These are phyloP conservation scores for Coemansia sp. DNA, from an alignment of 192 early-diverging fungal species.

Conservation along the genomic window DNA sequence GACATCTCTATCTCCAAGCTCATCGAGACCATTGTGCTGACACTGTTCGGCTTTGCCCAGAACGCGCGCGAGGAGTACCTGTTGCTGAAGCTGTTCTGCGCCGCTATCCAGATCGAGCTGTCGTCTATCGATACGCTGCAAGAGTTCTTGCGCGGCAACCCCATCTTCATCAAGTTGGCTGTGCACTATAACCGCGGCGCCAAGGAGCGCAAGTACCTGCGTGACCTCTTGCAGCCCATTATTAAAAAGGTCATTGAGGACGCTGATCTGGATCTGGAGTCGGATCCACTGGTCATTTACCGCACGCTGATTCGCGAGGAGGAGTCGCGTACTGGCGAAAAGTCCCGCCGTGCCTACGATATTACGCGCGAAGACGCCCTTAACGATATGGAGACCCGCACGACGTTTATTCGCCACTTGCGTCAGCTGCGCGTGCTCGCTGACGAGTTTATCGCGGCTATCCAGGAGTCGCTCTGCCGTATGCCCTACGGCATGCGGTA, in stretches of 20 bases:
- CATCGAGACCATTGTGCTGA: conserved; percentile 86
- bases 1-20: conserved; percentile 63
- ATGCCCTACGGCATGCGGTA: conserved; percentile 97
- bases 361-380: conserved; percentile 79
- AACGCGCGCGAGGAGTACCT: conserved; percentile 96
- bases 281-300: conserved; percentile 89
- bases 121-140: conserved; percentile 76
- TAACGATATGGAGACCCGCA: conserved; percentile 75
- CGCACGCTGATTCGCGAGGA: conserved; percentile 84
- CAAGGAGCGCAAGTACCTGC: conserved; percentile 90
- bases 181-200: conserved; percentile 95
- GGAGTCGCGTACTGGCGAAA: conserved; percentile 84
- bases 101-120: conserved; percentile 88
- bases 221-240: conserved; percentile 79
- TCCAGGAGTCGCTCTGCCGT: conserved; percentile 70
- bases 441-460: conserved; percentile 79
- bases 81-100: conserved; percentile 90
- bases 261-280: conserved; percentile 82
- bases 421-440: conserved; percentile 81
- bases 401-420: conserved; percentile 66
- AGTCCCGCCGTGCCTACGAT: conserved; percentile 72
- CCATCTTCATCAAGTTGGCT: conserved; percentile 95
- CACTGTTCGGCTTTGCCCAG: conserved; percentile 96
- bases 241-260: conserved; percentile 79
- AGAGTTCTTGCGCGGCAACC: conserved; percentile 94